phyloP scores from a whole-genome alignment of 2,329 filamentous ascomycete species.

The Alternaria rosae region DNA sequence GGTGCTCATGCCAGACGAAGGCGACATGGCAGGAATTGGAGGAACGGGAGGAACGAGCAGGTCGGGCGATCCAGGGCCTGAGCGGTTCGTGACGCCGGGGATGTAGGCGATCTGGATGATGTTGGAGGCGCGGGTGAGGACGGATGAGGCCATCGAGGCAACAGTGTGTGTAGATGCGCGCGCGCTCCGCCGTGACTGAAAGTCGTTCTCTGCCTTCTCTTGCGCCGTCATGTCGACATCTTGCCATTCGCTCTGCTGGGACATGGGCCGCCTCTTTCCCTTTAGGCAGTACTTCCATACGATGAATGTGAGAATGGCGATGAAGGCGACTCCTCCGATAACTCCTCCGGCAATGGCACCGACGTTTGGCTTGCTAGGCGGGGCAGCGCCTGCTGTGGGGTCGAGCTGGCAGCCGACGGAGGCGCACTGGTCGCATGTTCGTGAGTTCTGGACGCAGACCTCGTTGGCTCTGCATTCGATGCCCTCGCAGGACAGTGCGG shows the following conservation, averaged over 20 bases:
- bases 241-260: constrained; percentile 63
- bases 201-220: constrained; percentile 66
- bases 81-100: constrained; percentile 92
- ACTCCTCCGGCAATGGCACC: constrained; percentile 93
- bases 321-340: constrained; percentile 78
- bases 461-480: constrained; percentile 60
- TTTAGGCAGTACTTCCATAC: constrained; percentile 91
- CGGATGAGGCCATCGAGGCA: constrained; percentile 91
- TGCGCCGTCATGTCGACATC: constrained; percentile 61
- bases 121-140: constrained; percentile 94
- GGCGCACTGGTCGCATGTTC: constrained; percentile 68
- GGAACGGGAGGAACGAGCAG: constrained; percentile 90
- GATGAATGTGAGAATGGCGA: constrained; percentile 78
- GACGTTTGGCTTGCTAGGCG: constrained; percentile 64
- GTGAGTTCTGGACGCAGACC: constrained; percentile 66
- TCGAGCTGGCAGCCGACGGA: constrained; percentile 61
- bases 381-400: constrained; percentile 39
- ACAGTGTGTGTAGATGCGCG: constrained; percentile 85
- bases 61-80: constrained; percentile 80
- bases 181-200: constrained; percentile 63
- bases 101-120: constrained; percentile 99
- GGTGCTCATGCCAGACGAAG: constrained; percentile 65
- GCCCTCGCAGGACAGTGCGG: constrained; percentile 63
- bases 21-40: constrained; percentile 73
- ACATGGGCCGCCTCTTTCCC: constrained; percentile 70